A percentile compares a stretch with the other conserved stretches of the same genome.
Conservation (phyloP, 768 basidiomycete species). For the Sutorius australiensis region DNA sequence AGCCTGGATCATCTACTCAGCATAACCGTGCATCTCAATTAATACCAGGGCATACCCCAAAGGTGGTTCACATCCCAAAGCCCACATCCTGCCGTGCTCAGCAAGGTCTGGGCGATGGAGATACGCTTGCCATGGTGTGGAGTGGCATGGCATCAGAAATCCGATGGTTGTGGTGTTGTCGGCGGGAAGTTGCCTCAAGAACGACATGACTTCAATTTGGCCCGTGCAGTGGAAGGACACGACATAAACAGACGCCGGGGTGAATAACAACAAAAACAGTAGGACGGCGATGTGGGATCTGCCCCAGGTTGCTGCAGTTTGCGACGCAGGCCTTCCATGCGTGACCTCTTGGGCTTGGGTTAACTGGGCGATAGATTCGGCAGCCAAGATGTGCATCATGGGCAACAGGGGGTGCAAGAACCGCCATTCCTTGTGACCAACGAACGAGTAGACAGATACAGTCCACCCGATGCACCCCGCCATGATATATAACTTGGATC, state of each 20-base stretch:
- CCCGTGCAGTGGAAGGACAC: constrained; percentile 74
- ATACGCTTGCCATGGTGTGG: constrained; percentile 88
- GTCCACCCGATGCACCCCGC: constrained; percentile 58
- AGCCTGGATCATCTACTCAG: constrained; percentile 25
- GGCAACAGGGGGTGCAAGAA: constrained; percentile 93
- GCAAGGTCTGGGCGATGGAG: constrained; percentile 70
- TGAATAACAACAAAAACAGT: constrained; percentile 45
- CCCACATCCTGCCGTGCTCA: constrained; percentile 60
- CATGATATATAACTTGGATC: constrained; percentile 40
- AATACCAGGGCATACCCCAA: constrained; percentile 52
- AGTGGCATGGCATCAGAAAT: constrained; percentile 95
- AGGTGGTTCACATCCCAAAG: constrained; percentile 91
- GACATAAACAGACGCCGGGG: constrained; percentile 67
- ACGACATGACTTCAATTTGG: constrained; percentile 72
- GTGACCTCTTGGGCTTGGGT: constrained; percentile 16
- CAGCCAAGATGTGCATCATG: constrained; percentile 72
- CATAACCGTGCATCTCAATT: not conserved
- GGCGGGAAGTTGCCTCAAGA: constrained; percentile 53
- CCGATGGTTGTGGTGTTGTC: constrained; percentile 59
- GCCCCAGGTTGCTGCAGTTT: constrained; percentile 11
- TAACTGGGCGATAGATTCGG: constrained; percentile 62
- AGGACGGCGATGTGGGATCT: constrained; percentile 30
- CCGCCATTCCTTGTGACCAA: constrained; percentile 96
- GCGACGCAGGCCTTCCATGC: not conserved
- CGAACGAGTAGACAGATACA: constrained; percentile 63